Base-by-base conservation (phyloP, 2,329 filamentous ascomycete genomes). In the Chaetomium sp. region DNA sequence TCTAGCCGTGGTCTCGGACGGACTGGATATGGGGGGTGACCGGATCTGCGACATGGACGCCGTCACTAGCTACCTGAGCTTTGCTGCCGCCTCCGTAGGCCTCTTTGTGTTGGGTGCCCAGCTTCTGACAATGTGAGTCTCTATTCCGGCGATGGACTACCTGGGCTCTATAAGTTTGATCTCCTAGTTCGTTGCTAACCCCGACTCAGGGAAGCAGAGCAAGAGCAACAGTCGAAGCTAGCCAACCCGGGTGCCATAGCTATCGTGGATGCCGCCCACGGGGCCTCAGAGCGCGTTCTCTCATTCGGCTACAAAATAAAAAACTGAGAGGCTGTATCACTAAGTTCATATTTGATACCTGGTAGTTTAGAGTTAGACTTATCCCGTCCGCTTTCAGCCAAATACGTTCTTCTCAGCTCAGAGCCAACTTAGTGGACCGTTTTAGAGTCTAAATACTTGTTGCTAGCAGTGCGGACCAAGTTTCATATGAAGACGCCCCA, bases 31-130 rank as follows among this genome's bases (percentile, higher is more conserved):
- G 5, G 56, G 1, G 57, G 31, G 10, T 33, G 42, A 12, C 38
- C 6, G 7, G 8, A 23, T n/a, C n/a, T 10, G 19, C n/a, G 45
- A 47, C n/a, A 19, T 6, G 2, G 50, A 65, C 2, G 58, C 60
- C 2, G 21, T 68, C 6, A 13, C 49, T 1, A 23, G 49, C 33
- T 66, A 57, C 23, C 42, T 60, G 38, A 51, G 4, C 1, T 33
- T 69, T 9, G n/a, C 65, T 16, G 49, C 31, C 16, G 53, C 61
- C 0, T 49, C 29, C 29, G 38, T 61, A 5, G 35, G 62, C 8
- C 31, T 69, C 27, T 65, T 65, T 16, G 57, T 66, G 16, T 61
- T 68, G 58, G 33, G 13, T 9, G 59, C 57, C n/a, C 67, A 69
- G 64, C 47, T 69, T 12, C 51, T 66, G 47, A 42, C 42, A 2